Base-by-base conservation (phyloP, 495 filamentous ascomycete genomes). In the Rusavskia elegans region DNA sequence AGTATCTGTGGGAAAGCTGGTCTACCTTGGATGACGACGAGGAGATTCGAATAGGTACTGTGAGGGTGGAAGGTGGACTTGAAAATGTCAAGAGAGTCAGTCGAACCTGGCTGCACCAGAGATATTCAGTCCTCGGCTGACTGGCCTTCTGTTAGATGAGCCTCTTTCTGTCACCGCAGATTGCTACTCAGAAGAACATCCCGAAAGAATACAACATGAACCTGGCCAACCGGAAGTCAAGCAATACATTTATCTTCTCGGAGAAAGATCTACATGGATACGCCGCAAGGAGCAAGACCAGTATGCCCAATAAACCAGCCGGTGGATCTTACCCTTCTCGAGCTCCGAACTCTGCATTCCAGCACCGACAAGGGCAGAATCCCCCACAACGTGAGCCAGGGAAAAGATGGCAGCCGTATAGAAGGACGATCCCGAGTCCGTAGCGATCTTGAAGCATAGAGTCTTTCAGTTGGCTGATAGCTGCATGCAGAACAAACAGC, bases 211-310 rank as follows among this genome's bases (percentile, higher is more conserved):
- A 95, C 66, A 72, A 80, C 45, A 68, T 97, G 49, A 76, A 86
- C 14, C 61, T 84, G 53, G 80, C 72, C 52, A 82, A 77, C 59
- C 57, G 70, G 59, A 62, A 77, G 56, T 66, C 81, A 46, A 67
- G 77, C 61, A 98, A 96, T 61, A 90, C 85, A 8, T 95, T 79
- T 61, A 67, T 96, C 39, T 97, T 97, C 61, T 84, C 83, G 16
- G 89, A 97, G 66, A 88, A 92, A 63, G 85, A 97, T 62, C 74
- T 93, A 21, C 83, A 88, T 2, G 86, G 85, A 27, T 88, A 80
- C 60, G 79, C 80, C 21, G 30, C 50, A 20, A 40, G 45, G 16
- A 35, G 13, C 11, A 45, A 45, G 30, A 32, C 4, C 16, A 29
- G 52, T 27, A 44, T 29, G 16, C 45, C 17, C 25, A 44, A 20